Percentiles rank a stretch among this genome's conserved stretches.
Conservation (phyloP, 495 filamentous ascomycete species). For the Penicillium argentinense region DNA sequence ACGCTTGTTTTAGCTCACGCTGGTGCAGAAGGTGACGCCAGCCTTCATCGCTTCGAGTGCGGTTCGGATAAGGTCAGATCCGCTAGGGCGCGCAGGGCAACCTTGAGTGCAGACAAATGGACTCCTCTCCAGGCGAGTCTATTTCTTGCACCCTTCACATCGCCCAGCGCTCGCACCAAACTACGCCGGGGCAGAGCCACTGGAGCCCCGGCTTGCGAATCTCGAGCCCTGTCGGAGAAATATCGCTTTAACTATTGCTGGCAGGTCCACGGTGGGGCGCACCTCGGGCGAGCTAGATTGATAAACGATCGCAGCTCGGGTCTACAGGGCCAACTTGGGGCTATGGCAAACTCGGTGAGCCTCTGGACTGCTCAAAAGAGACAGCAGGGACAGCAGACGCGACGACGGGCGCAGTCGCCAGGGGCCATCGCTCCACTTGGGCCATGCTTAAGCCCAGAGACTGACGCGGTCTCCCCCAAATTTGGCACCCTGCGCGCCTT, state of each 20-base stretch:
- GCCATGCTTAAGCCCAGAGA: background rate
- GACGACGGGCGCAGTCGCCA: background rate
- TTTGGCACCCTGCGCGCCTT: background rate
- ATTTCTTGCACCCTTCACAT: too few relatives aligned
- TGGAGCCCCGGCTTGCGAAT: background rate
- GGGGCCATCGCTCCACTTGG: background rate
- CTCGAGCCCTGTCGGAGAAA: background rate
- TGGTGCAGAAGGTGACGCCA: background rate
- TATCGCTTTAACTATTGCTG: background rate
- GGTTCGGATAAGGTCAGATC: background rate
- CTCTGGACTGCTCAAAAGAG: background rate
- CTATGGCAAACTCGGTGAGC: background rate
- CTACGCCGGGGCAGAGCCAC: too few relatives aligned
- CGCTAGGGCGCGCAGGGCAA: too few relatives aligned
- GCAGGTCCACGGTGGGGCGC: background rate
- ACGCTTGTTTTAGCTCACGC: background rate
- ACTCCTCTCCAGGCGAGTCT: background rate
- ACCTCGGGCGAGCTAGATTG: background rate
- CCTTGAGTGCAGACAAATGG: background rate
- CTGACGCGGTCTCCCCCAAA: conserved; percentile 9
- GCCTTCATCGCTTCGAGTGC: background rate
- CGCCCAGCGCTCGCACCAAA: too few relatives aligned
- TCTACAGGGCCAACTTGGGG: background rate
- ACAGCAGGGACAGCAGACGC: background rate
- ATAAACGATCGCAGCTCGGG: background rate